phyloP scores from a whole-genome alignment of 129 eudicot genomes.

The Lactuca sativa region DNA sequence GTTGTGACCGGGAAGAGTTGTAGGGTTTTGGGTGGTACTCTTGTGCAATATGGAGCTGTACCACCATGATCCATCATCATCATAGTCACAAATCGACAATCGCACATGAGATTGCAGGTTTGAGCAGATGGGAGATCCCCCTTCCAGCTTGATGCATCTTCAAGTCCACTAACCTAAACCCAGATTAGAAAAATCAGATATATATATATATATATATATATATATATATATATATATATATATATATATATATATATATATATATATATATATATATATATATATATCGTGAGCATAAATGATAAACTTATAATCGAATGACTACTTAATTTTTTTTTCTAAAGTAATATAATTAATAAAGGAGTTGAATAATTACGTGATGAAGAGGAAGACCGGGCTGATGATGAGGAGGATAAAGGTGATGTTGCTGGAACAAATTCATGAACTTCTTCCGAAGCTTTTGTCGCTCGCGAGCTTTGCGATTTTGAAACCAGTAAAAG shows the following conservation, averaged over 20 bases:
- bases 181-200: not conserved
- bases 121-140: slow-evolving; percentile 29
- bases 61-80: slow-evolving; percentile 40
- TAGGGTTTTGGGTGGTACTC: slow-evolving; percentile 73
- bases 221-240: too few species aligned
- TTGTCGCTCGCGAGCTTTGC: slow-evolving; percentile 77
- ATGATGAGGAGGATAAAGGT: slow-evolving; percentile 19
- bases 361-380: slow-evolving; percentile 24
- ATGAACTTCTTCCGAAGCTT: slow-evolving; percentile 62
- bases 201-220: too few species aligned
- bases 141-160: slow-evolving; percentile 41
- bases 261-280: too few species aligned
- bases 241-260: too few species aligned
- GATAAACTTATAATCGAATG: too few species aligned
- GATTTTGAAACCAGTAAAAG: slow-evolving; percentile 87
- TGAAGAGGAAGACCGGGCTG: slow-evolving; percentile 17
- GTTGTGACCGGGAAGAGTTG: slow-evolving; percentile 72
- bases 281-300: too few species aligned
- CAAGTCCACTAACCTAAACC: slow-evolving; percentile 29
- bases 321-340: too few species aligned
- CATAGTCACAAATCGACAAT: slow-evolving; percentile 42
- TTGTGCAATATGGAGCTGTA: slow-evolving; percentile 29
- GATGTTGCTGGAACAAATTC: slow-evolving; percentile 37
- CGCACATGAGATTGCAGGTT: slow-evolving; percentile 28
- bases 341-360: not conserved